phyloP scores from a whole-genome alignment of 139 green algal genomes.

The Coccomyxa sp. region DNA sequence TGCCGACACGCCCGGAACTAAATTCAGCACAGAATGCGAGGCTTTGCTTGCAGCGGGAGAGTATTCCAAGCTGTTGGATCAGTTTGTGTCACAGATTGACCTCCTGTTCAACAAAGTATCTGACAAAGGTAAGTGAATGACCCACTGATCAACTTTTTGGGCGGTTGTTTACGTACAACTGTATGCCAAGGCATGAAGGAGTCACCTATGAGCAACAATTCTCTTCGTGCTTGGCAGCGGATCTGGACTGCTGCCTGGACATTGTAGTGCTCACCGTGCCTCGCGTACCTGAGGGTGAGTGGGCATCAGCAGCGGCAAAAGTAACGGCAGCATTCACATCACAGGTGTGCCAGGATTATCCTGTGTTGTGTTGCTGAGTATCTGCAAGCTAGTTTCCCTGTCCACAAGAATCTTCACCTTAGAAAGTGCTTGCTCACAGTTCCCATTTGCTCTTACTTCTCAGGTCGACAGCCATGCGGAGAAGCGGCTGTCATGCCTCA shows the following conservation, averaged over 20 bases:
- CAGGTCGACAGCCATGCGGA: slow-evolving; percentile 18
- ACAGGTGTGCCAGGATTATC: not conserved
- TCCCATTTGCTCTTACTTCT: not conserved
- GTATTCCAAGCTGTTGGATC: slow-evolving; percentile 31
- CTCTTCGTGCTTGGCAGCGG: slow-evolving; percentile 24
- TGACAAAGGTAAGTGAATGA: slow-evolving; percentile 24
- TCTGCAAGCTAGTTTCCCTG: not conserved
- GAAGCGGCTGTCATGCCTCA: slow-evolving; percentile 27
- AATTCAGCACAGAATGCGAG: slow-evolving; percentile 31
- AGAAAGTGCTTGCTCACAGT: not conserved
- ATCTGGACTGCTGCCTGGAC: slow-evolving; percentile 47
- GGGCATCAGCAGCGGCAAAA: not conserved
- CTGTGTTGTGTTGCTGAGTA: not conserved
- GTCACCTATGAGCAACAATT: no score
- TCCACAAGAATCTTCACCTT: not conserved
- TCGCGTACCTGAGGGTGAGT: slow-evolving; percentile 16
- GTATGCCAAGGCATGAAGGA: no score
- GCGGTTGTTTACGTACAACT: no score
- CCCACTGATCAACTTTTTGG: no score
- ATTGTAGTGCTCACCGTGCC: slow-evolving; percentile 42
- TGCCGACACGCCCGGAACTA: slow-evolving; percentile 18
- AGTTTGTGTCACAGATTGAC: slow-evolving; percentile 32
- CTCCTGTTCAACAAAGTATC: slow-evolving; percentile 28
- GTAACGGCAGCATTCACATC: slow-evolving; percentile 4
- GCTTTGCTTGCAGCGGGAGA: slow-evolving; percentile 20